Evolutionary conservation across 1,284 basidiomycete species (phyloP).

Genomic region (Butyriboletus regius): DNA sequence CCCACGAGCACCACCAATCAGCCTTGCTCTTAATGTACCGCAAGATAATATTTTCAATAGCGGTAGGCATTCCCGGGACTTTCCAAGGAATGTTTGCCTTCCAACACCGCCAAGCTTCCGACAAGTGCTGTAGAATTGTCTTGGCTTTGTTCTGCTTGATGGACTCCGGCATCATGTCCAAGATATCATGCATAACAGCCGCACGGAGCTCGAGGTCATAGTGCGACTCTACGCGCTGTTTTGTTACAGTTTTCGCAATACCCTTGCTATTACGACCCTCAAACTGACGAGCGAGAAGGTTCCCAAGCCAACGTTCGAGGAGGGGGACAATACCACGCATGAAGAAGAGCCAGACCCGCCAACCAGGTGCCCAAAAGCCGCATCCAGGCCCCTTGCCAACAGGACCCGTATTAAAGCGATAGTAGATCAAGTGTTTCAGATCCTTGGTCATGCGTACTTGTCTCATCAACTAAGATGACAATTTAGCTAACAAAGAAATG

Average conservation of each 20-base stretch:
- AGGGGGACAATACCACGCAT: constrained; percentile 97
- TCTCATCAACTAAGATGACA: constrained; percentile 70
- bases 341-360: constrained; percentile 99
- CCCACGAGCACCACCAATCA: constrained; percentile 96
- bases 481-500: constrained; percentile 3
- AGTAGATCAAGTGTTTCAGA: constrained; percentile 94
- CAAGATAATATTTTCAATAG: constrained; percentile 97
- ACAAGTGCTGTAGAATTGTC: constrained; percentile 94
- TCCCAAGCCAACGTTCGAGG: constrained; percentile 94
- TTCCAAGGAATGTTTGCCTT: constrained; percentile 99
- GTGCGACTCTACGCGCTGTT: constrained; percentile 97
- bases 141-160: constrained; percentile 99
- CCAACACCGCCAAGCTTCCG: constrained; percentile 98
- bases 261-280: constrained; percentile 97
- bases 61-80: constrained; percentile 93
- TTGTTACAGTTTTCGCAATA: constrained; percentile 92
- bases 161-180: constrained; percentile 98
- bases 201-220: constrained; percentile 96
- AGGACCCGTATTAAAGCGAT: constrained; percentile 98
- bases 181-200: constrained; percentile 98
- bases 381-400: constrained; percentile 99
- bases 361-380: constrained; percentile 99
- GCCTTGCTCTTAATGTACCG: constrained; percentile 99
- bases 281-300: constrained; percentile 94
- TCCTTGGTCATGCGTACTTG: constrained; percentile 99